Conservation (phyloP, 2,329 filamentous ascomycete genomes). For the Aureobasidium sp. region DNA sequence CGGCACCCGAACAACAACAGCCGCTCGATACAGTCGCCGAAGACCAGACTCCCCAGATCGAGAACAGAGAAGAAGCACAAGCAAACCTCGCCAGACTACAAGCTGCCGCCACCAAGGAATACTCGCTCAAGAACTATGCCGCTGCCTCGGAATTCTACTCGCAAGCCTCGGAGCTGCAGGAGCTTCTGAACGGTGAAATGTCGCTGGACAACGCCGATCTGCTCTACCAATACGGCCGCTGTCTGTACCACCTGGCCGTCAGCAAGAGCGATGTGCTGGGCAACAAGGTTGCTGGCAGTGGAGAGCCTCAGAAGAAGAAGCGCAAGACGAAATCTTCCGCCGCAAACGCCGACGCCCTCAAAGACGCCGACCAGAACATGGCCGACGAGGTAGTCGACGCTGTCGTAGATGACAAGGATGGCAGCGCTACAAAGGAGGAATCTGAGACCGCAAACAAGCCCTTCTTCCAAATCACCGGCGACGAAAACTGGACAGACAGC, state of each 20-base stretch:
- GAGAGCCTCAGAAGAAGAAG: conserved; percentile 38
- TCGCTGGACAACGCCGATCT: conserved; percentile 84
- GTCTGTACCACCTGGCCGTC: conserved; percentile 87
- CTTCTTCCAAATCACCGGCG: conserved; percentile 84
- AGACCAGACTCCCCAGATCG: background rate
- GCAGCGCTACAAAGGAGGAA: conserved; percentile 29
- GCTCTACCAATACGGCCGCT: conserved; percentile 87
- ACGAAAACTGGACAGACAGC: conserved; percentile 86
- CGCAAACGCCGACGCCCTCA: conserved; percentile 23
- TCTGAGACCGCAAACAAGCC: conserved; percentile 53
- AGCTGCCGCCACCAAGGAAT: conserved; percentile 73
- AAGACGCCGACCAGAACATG: conserved; percentile 30
- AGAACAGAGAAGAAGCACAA: conserved; percentile 9
- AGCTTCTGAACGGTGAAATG: conserved; percentile 86
- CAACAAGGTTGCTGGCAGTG: conserved; percentile 58
- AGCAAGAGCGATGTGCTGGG: conserved; percentile 91
- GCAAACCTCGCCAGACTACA: conserved; percentile 49
- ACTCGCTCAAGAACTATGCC: conserved; percentile 80
- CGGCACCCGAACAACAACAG: background rate
- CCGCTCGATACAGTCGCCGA: background rate
- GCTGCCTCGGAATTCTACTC: conserved; percentile 82
- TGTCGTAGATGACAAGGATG: conserved; percentile 38
- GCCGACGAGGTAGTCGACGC: conserved; percentile 33
- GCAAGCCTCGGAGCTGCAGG: conserved; percentile 80
- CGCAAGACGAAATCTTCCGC: conserved; percentile 22